Evolutionary conservation across 2,329 filamentous ascomycete species (phyloP).

Genomic region (Fusarium buxicola): DNA sequence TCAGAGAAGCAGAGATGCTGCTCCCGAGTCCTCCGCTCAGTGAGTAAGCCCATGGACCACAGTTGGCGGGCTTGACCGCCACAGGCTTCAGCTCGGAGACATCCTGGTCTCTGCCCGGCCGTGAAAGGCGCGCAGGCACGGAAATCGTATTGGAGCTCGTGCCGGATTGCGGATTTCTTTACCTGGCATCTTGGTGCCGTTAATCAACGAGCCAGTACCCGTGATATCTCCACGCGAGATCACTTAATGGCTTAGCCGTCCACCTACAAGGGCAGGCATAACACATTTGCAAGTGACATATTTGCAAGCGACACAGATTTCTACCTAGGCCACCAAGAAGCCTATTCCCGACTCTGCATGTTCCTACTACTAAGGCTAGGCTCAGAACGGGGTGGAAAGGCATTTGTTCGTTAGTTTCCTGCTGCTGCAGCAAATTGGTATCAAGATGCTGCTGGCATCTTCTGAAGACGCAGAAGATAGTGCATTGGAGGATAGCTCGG

Average conservation of each 20-base stretch:
- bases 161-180: conserved; percentile 7
- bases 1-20: conserved; percentile 18
- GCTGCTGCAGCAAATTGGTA: neutral
- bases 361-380: neutral
- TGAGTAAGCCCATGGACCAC: neutral
- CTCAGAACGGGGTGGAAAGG: conserved; percentile 1
- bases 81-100: neutral
- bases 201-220: neutral
- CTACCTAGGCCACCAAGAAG: conserved; percentile 2
- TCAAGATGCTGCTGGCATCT: neutral
- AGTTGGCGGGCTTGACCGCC: neutral
- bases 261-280: neutral
- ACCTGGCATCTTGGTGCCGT: neutral
- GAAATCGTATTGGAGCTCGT: neutral
- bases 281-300: neutral
- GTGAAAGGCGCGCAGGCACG: neutral
- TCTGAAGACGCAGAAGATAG: no score
- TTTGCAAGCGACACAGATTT: conserved; percentile 1
- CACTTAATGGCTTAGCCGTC: neutral
- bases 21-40: neutral
- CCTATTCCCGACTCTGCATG: neutral
- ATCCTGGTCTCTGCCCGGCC: conserved; percentile 5
- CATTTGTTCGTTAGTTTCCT: neutral
- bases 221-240: neutral
- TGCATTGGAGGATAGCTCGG: no score